phyloP scores from a whole-genome alignment of 768 basidiomycete species.

The Rossbeevera mucosa region DNA sequence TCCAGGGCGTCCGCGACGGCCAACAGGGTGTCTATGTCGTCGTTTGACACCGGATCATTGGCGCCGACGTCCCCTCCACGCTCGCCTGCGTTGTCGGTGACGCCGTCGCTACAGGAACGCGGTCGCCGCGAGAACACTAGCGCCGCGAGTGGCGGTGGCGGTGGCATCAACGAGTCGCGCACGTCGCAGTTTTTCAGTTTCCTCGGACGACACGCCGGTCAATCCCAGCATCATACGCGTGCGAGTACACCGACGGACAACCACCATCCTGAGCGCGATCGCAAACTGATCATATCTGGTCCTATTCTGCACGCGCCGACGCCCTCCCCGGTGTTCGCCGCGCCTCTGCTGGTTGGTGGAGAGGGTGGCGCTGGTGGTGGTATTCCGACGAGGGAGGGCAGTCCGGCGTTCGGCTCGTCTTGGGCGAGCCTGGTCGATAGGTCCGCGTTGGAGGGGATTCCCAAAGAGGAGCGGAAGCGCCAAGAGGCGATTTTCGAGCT shows the following conservation, averaged over 20 bases:
- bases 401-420: conserved; percentile 66
- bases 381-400: conserved; percentile 39
- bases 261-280: conserved; percentile 37
- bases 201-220: conserved; percentile 47
- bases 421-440: conserved; percentile 93
- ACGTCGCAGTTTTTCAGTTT: conserved; percentile 55
- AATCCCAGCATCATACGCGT: conserved; percentile 15
- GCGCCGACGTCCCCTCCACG: conserved; percentile 39
- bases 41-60: conserved; percentile 40
- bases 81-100: conserved; percentile 31
- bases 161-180: conserved; percentile 31
- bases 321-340: conserved; percentile 7
- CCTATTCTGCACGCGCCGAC: conserved; percentile 46
- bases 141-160: neutral
- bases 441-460: conserved; percentile 76
- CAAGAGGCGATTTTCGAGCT: conserved; percentile 98
- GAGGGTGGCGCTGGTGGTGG: neutral
- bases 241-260: conserved; percentile 44
- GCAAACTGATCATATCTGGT: conserved; percentile 58
- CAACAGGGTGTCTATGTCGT: conserved; percentile 62
- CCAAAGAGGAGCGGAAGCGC: conserved; percentile 70
- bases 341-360: neutral
- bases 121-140: conserved; percentile 9
- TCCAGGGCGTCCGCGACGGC: neutral
- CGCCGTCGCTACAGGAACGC: conserved; percentile 27